A percentile compares a stretch with the other conserved stretches of the same genome.
Conservation (phyloP, 257 asterid species). For the Galeopsis tetrahit region DNA sequence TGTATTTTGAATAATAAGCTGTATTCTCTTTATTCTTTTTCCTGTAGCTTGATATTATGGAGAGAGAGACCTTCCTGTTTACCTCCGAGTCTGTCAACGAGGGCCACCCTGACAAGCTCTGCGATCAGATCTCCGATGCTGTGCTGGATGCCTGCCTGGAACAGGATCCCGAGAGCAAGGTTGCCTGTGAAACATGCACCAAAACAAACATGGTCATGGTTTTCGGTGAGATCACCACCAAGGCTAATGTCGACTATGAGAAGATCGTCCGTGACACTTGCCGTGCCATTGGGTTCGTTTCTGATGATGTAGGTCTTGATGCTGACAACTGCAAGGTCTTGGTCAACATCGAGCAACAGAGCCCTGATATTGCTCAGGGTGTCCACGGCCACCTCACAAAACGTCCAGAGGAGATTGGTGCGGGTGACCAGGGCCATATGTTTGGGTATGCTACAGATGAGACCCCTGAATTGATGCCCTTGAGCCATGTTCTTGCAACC, state of each 20-base stretch:
- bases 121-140: slow-evolving; percentile 90
- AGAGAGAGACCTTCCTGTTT: slow-evolving; percentile 77
- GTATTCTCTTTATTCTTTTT: not conserved
- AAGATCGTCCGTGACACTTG: slow-evolving; percentile 88
- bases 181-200: slow-evolving; percentile 86
- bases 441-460: slow-evolving; percentile 50
- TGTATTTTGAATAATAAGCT: not conserved
- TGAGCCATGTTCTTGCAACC: slow-evolving; percentile 49
- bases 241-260: slow-evolving; percentile 72
- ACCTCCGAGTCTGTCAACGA: slow-evolving; percentile 87
- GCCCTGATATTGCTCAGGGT: slow-evolving; percentile 51
- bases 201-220: slow-evolving; percentile 90
- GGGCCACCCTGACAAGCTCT: slow-evolving; percentile 91
- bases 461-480: slow-evolving; percentile 49
- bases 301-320: slow-evolving; percentile 47
- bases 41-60: slow-evolving; percentile 47
- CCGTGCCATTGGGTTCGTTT: slow-evolving; percentile 47
- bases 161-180: slow-evolving; percentile 85
- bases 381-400: slow-evolving; percentile 49
- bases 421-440: slow-evolving; percentile 51
- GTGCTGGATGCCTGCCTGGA: slow-evolving; percentile 85
- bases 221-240: slow-evolving; percentile 84
- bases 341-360: slow-evolving; percentile 48
- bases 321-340: slow-evolving; percentile 53
- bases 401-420: slow-evolving; percentile 46